Percentiles rank a stretch among this genome's conserved stretches.
Conservation (phyloP, 1,284 basidiomycete genomes). For the Sanghuangporus weigelae region DNA sequence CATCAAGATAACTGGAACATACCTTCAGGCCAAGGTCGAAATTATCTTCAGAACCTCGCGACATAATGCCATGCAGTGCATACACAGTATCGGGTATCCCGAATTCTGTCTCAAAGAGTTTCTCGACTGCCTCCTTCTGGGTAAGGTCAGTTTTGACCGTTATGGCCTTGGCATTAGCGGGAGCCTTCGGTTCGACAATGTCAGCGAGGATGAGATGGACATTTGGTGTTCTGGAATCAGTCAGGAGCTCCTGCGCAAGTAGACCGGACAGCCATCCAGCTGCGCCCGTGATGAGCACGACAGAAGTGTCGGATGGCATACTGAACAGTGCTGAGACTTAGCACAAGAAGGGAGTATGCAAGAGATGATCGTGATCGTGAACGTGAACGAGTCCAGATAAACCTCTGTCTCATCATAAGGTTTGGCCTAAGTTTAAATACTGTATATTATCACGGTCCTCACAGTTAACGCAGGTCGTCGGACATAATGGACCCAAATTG, state of each 20-base stretch:
- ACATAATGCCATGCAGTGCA: conserved; percentile 65
- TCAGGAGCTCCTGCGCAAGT: conserved; percentile 31
- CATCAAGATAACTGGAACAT: background rate
- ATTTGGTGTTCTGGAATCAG: conserved; percentile 33
- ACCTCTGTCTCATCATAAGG: background rate
- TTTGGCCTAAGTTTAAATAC: background rate
- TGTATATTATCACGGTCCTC: background rate
- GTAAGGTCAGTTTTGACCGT: conserved; percentile 49
- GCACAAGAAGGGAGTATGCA: background rate
- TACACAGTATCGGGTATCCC: conserved; percentile 46
- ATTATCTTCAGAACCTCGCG: conserved; percentile 59
- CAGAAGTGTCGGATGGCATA: conserved; percentile 23
- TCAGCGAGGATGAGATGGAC: conserved; percentile 51
- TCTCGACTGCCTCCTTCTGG: conserved; percentile 34
- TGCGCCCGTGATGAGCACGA: conserved; percentile 54
- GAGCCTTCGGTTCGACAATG: conserved; percentile 42
- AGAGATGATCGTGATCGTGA: background rate
- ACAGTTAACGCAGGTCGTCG: background rate
- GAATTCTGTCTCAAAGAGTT: conserved; percentile 34
- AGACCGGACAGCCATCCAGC: conserved; percentile 41
- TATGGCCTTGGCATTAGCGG: conserved; percentile 33
- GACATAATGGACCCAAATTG: background rate
- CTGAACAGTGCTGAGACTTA: background rate
- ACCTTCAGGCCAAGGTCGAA: conserved; percentile 55
- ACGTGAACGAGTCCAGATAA: no score